A percentile compares a stretch with the other conserved stretches of the same genome.
Conservation (phyloP, 768 basidiomycete species). For the Trametes cingulata region DNA sequence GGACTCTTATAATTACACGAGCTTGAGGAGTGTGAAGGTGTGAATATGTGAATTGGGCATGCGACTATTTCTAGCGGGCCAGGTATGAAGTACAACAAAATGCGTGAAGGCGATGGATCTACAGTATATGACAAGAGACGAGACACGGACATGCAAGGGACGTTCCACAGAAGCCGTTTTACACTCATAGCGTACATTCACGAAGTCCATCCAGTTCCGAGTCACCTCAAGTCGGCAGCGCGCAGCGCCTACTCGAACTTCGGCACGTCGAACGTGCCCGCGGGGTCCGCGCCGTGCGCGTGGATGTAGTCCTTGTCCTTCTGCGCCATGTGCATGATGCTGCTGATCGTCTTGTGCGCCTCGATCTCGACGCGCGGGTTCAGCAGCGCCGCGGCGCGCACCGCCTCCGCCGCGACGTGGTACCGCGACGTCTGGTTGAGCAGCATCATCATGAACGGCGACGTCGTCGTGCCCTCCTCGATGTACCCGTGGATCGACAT, state of each 20-base stretch:
- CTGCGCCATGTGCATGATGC: conserved; percentile 57
- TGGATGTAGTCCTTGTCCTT: conserved; percentile 66
- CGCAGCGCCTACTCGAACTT: conserved; percentile 18
- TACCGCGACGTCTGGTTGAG: conserved; percentile 69
- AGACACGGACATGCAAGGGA: too few species aligned
- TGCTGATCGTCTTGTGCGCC: conserved; percentile 58
- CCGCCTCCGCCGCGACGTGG: conserved; percentile 60
- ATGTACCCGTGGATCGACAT: conserved; percentile 62
- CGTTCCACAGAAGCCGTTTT: too few species aligned
- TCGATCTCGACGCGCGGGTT: conserved; percentile 58
- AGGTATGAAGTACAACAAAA: too few species aligned
- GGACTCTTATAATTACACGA: too few species aligned
- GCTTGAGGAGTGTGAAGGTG: too few species aligned
- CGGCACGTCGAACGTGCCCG: conserved; percentile 24
- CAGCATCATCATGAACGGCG: conserved; percentile 86
- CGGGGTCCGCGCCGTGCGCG: conserved; percentile 47
- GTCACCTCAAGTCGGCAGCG: too few species aligned
- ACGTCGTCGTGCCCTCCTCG: conserved; percentile 81
- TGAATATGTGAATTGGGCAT: too few species aligned
- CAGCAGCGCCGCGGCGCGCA: conserved; percentile 51
- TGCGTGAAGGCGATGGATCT: too few species aligned
- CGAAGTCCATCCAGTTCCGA: too few species aligned
- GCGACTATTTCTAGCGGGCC: too few species aligned
- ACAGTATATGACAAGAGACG: too few species aligned
- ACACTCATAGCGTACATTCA: too few species aligned